A percentile compares a stretch with the other conserved stretches of the same genome.
Conservation (phyloP, 2,329 filamentous ascomycete species). For the Xylariales sp. region DNA sequence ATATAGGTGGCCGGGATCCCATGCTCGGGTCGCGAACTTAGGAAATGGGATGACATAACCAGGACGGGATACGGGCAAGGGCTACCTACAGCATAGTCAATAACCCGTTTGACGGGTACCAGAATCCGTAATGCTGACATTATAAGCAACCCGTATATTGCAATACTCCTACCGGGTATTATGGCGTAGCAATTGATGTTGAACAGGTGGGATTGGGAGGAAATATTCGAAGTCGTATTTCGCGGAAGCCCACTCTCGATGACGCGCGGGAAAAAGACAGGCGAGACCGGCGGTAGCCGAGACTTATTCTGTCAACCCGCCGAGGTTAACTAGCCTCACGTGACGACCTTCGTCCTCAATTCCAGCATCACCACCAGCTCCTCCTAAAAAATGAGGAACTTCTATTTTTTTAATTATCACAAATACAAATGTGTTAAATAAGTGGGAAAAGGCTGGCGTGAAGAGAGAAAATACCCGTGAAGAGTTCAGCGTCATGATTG, state of each 20-base stretch:
- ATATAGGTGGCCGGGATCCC: background rate
- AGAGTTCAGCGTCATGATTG: background rate
- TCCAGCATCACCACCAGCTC: background rate
- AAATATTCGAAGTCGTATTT: conserved; percentile 7
- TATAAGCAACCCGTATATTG: conserved; percentile 9
- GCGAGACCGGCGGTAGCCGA: conserved; percentile 50
- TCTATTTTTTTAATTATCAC: background rate
- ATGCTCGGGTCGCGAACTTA: background rate
- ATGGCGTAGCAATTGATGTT: conserved; percentile 19
- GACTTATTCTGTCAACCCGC: conserved; percentile 23
- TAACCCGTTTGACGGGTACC: conserved; percentile 84
- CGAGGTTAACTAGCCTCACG: conserved; percentile 39
- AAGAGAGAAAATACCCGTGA: background rate
- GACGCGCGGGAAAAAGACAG: conserved; percentile 48
- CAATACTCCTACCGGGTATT: background rate
- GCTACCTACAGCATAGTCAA: conserved; percentile 81
- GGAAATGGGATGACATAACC: background rate
- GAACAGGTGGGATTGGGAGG: conserved; percentile 7
- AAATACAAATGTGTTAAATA: background rate
- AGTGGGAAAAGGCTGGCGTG: too few relatives aligned
- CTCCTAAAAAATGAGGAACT: background rate
- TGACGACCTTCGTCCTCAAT: conserved; percentile 19
- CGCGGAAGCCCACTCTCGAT: conserved; percentile 36
- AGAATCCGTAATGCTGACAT: conserved; percentile 79
- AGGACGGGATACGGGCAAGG: background rate